Percentiles rank a stretch among this genome's conserved stretches.
Conservation (phyloP, 2,329 filamentous ascomycete genomes). For the Lasiodiplodia sp. region DNA sequence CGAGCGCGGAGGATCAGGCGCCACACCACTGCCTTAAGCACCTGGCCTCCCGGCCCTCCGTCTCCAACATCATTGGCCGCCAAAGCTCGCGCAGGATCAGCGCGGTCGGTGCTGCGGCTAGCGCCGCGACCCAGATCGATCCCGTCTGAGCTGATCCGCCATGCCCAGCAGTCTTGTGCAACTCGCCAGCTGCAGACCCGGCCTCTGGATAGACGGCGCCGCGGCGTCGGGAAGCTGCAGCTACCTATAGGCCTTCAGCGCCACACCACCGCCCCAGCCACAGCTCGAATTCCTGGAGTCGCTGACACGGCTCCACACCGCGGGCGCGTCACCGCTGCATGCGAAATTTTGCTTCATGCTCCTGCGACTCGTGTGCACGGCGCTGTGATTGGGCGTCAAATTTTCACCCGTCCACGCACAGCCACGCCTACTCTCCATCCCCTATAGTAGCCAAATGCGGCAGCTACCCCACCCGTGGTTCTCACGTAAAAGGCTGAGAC, state of each 20-base stretch:
- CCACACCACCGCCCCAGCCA: neutral
- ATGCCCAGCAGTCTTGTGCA: too few relatives aligned
- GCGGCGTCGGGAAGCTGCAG: neutral
- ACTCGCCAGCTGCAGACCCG: too few relatives aligned
- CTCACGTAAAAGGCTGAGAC: neutral
- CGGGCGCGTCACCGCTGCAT: slow-evolving; percentile 9
- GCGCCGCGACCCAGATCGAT: neutral
- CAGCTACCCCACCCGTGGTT: neutral
- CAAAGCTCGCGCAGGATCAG: neutral
- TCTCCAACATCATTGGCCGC: neutral
- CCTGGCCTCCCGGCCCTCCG: neutral
- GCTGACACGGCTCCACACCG: neutral
- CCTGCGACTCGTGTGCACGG: neutral
- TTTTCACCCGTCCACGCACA: slow-evolving; percentile 7
- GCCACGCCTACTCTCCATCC: neutral
- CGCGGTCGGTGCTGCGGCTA: neutral
- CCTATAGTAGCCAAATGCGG: neutral
- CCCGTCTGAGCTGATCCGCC: neutral
- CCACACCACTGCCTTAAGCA: slow-evolving; percentile 15
- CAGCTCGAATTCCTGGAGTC: neutral
- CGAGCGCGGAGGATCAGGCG: slow-evolving; percentile 15
- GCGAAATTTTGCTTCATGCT: neutral
- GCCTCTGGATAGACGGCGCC: neutral
- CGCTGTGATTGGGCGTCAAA: neutral
- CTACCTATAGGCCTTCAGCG: neutral